A percentile compares a stretch with the other conserved stretches of the same genome.
Evolutionary conservation across 2,329 filamentous ascomycete species (phyloP).

Genomic region (Ceratocystis destructans): DNA sequence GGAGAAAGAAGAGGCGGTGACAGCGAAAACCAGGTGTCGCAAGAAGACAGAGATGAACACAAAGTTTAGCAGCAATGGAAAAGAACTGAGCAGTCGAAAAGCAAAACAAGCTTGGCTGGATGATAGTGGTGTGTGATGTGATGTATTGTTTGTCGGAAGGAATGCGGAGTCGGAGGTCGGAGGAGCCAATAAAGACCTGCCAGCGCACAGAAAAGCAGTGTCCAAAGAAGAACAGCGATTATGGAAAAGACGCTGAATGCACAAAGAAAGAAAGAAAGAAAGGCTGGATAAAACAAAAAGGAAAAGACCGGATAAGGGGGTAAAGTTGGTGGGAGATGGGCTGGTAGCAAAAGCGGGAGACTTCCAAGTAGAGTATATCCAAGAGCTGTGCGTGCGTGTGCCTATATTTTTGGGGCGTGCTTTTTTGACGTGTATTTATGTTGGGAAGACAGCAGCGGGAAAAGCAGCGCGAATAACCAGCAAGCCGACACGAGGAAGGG

Average conservation of each 20-base stretch:
- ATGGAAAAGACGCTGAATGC: not conserved
- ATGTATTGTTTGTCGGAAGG: constrained; percentile 6
- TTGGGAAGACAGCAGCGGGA: too few relatives aligned
- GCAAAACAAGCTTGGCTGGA: not conserved
- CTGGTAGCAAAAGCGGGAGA: not conserved
- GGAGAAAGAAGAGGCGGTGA: not conserved
- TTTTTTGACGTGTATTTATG: too few relatives aligned
- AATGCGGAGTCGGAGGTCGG: constrained; percentile 6
- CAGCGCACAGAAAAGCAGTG: constrained; percentile 4
- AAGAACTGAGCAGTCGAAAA: not conserved
- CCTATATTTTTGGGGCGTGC: too few relatives aligned
- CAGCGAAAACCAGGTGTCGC: not conserved
- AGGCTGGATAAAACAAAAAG: not conserved
- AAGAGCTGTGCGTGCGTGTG: too few relatives aligned
- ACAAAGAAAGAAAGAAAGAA: not conserved
- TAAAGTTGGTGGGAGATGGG: not conserved
- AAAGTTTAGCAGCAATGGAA: not conserved
- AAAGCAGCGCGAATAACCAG: too few relatives aligned
- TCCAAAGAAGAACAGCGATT: not conserved
- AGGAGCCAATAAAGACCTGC: constrained; percentile 6
- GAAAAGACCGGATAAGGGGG: not conserved
- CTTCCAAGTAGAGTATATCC: too few relatives aligned
- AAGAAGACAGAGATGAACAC: not conserved
- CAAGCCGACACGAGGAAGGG: too few relatives aligned
- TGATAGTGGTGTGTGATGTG: not conserved